phyloP scores from a whole-genome alignment of 2,329 filamentous ascomycete species.

The Pyrenophora graminea region DNA sequence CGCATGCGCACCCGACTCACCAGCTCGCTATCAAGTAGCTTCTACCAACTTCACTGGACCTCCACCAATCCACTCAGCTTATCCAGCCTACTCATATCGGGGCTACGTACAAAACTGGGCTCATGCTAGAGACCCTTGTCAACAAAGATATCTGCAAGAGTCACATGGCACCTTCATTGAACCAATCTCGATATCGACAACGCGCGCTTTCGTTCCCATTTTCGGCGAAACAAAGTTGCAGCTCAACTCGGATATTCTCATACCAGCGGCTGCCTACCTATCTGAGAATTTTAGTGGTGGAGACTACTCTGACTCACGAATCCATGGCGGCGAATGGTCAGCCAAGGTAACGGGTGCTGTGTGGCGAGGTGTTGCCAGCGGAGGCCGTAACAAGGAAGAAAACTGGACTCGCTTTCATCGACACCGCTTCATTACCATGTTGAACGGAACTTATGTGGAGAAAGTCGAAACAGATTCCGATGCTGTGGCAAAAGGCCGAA shows the following conservation, averaged over 20 bases:
- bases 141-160: conserved; percentile 51
- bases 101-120: conserved; percentile 57
- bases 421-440: conserved; percentile 74
- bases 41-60: conserved; percentile 46
- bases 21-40: conserved; percentile 39
- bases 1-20: conserved; percentile 48
- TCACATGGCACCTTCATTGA: conserved; percentile 56
- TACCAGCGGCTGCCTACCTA: conserved; percentile 58
- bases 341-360: conserved; percentile 49
- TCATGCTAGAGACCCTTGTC: conserved; percentile 51
- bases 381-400: conserved; percentile 52
- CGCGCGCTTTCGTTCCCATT: conserved; percentile 52
- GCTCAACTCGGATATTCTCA: conserved; percentile 57
- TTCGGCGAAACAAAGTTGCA: conserved; percentile 57
- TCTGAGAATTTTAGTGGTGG: conserved; percentile 40
- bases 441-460: conserved; percentile 65
- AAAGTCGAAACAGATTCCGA: conserved; percentile 49
- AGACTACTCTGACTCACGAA: conserved; percentile 49
- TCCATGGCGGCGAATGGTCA: conserved; percentile 48
- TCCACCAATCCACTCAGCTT: conserved; percentile 32
- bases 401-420: conserved; percentile 77
- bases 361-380: conserved; percentile 56
- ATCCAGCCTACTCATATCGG: conserved; percentile 41
- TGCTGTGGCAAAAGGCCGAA: conserved; percentile 36
- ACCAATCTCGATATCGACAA: conserved; percentile 52